These are phyloP conservation scores for Akanthomyces dipterigenus DNA, from an alignment of 2,329 filamentous ascomycete species.

Conservation along the genomic window DNA sequence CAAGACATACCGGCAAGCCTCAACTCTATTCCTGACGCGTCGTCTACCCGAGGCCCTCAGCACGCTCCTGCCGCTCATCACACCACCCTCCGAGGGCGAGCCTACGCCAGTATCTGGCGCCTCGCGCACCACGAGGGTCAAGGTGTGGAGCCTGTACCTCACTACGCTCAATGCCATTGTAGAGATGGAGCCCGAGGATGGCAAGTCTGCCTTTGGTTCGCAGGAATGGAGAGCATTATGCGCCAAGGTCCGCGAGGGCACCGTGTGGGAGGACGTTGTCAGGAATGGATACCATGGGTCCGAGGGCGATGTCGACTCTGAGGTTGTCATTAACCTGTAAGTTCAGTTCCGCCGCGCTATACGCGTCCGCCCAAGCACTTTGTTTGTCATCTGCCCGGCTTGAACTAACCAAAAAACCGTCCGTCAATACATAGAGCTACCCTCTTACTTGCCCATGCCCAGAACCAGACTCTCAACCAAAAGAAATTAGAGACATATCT, in stretches of 20 bases:
- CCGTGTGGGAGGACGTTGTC: constrained; percentile 92
- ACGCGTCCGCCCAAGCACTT: background rate
- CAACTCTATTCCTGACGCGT: constrained; percentile 89
- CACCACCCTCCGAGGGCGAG: constrained; percentile 45
- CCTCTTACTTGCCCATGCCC: constrained; percentile 82
- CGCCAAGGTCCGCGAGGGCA: constrained; percentile 77
- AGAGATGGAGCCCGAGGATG: constrained; percentile 83
- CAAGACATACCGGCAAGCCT: constrained; percentile 89
- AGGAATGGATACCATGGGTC: constrained; percentile 78
- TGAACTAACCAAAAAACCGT: constrained; percentile 8
- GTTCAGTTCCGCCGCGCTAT: constrained; percentile 30
- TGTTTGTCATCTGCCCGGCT: background rate
- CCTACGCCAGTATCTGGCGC: constrained; percentile 72
- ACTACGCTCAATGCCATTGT: constrained; percentile 87
- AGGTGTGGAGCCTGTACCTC: constrained; percentile 95
- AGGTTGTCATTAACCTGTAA: constrained; percentile 86
- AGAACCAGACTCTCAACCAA: constrained; percentile 77
- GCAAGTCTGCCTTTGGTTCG: constrained; percentile 79
- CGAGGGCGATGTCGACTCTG: constrained; percentile 86
- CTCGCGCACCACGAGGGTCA: constrained; percentile 77
- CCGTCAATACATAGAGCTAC: constrained; percentile 59
- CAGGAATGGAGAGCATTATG: constrained; percentile 79
- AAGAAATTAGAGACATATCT: constrained; percentile 83
- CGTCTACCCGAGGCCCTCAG: constrained; percentile 84
- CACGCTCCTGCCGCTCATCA: constrained; percentile 76